phyloP scores from a whole-genome alignment of 2,329 filamentous ascomycete genomes.

The Fusarium humuli region DNA sequence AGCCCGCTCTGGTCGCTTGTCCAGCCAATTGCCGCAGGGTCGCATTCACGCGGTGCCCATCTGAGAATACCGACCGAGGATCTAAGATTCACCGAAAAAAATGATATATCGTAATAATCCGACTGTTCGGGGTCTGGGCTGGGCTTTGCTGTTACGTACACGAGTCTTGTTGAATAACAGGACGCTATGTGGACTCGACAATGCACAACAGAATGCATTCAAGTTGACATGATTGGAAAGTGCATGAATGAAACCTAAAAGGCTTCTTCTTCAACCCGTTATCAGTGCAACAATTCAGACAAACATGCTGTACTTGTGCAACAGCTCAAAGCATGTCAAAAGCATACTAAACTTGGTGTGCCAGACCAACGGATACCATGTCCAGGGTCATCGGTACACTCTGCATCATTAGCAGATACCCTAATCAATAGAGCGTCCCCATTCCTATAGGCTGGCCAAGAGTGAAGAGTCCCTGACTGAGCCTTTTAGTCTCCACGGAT shows the following conservation, averaged over 20 bases:
- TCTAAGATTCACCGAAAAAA: constrained; percentile 30
- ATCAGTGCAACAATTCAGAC: neutral
- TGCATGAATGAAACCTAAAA: neutral
- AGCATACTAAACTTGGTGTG: constrained; percentile 27
- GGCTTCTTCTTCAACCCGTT: neutral
- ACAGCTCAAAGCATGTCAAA: neutral
- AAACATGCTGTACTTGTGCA: neutral
- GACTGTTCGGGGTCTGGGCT: constrained; percentile 21
- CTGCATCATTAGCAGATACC: constrained; percentile 14
- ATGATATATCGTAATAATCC: constrained; percentile 31
- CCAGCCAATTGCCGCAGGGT: constrained; percentile 15
- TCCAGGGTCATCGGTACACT: constrained; percentile 22
- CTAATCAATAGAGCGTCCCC: constrained; percentile 31
- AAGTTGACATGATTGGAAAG: neutral
- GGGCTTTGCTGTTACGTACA: neutral
- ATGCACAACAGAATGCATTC: neutral
- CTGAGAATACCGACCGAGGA: constrained; percentile 27
- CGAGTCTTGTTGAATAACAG: neutral
- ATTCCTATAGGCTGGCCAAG: constrained; percentile 16
- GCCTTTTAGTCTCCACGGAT: neutral
- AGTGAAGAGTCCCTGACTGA: constrained; percentile 4
- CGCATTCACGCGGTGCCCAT: constrained; percentile 24
- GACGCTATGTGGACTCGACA: neutral
- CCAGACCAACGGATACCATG: constrained; percentile 30
- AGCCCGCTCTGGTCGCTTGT: constrained; percentile 10